Evolutionary conservation across 768 basidiomycete genomes (phyloP), one percentile per base, ranked within the genome.

Genomic region (Rossbeevera mucosa): DNA sequence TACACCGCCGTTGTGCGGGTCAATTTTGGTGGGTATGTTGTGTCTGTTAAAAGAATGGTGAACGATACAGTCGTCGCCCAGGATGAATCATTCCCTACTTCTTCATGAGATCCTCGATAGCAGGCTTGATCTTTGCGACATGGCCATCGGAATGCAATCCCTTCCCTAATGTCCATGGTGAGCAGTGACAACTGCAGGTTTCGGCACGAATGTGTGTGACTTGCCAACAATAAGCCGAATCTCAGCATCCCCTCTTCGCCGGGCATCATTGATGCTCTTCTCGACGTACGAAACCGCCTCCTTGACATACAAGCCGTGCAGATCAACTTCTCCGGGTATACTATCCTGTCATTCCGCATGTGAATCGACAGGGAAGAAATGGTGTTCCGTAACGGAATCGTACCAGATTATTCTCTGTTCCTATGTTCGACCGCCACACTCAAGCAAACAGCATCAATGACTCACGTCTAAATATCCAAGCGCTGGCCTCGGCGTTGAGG

Each of bases 301-400:
- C 64, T 91, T 92, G 55, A 95, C 94, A 67, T 91, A 95, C 4
- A 98, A 72, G 2, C 92, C 94, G 63, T 97, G 94, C 21, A 97
- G 72, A 68, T 97, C 91, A 42, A 96, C 73, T 66, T 93, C 88
- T 2, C 86, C 88, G 0, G 78, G 77, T 52, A 79, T 68, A 47
- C 85, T 83, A 54, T 88, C 82, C 80, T 85, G 61, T 56, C 1
- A n/a, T 14, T 7, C 20, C 16, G 24, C 24, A 18, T 20, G 36
- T 47, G 11, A 47, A 36, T 38, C 11, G 33, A 44, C 11, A 2
- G 33, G 22, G 7, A 41, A 12, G 7, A 46, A 43, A 18, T 0
- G 18, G 4, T 5, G 7, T 4, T 22, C 28, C 33, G 26, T 7
- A 28, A 38, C 5, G 5, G 1, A 44, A 21, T 33, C 62, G 21